Conservation (phyloP, 495 filamentous ascomycete genomes). For the Oleoguttula mirabilis region DNA sequence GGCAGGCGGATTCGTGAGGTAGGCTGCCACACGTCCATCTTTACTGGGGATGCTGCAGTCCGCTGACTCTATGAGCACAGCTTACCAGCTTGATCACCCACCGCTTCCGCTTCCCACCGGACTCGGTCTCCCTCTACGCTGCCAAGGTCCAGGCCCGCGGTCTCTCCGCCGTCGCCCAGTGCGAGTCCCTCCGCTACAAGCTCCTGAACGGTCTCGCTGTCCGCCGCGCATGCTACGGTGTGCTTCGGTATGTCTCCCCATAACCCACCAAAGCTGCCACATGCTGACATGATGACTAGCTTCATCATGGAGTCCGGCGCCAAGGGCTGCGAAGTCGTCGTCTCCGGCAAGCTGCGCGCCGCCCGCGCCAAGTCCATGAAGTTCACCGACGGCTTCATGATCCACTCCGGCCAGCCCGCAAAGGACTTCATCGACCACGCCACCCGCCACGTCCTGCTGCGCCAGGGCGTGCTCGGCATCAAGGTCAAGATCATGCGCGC, state of each 20-base stretch:
- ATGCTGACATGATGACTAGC: slow-evolving; percentile 5
- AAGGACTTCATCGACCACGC: slow-evolving; percentile 99
- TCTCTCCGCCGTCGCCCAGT: slow-evolving; percentile 98
- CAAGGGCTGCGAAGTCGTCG: slow-evolving; percentile 99
- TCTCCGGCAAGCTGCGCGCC: slow-evolving; percentile 95
- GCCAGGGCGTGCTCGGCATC: slow-evolving; percentile 98
- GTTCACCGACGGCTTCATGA: slow-evolving; percentile 99
- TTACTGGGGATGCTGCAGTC: no score
- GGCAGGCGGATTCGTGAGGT: slow-evolving; percentile 92
- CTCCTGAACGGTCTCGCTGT: slow-evolving; percentile 98
- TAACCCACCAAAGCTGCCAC: neutral
- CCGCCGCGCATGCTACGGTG: slow-evolving; percentile 96
- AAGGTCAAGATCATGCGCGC: slow-evolving; percentile 99
- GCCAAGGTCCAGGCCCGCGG: slow-evolving; percentile 99
- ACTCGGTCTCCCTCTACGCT: slow-evolving; percentile 98
- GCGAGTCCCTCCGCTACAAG: slow-evolving; percentile 99
- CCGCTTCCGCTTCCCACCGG: slow-evolving; percentile 99
- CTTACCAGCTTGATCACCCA: slow-evolving; percentile 99
- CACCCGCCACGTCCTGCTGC: slow-evolving; percentile 96
- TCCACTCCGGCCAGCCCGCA: slow-evolving; percentile 98
- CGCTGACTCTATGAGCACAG: slow-evolving; percentile 17
- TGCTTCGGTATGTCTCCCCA: slow-evolving; percentile 48
- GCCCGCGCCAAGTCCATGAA: slow-evolving; percentile 99
- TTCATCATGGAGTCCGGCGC: slow-evolving; percentile 99
- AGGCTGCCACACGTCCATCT: no score